Conservation (phyloP, 1,284 basidiomycete species). For the Apiotrichum akiyoshidainum region DNA sequence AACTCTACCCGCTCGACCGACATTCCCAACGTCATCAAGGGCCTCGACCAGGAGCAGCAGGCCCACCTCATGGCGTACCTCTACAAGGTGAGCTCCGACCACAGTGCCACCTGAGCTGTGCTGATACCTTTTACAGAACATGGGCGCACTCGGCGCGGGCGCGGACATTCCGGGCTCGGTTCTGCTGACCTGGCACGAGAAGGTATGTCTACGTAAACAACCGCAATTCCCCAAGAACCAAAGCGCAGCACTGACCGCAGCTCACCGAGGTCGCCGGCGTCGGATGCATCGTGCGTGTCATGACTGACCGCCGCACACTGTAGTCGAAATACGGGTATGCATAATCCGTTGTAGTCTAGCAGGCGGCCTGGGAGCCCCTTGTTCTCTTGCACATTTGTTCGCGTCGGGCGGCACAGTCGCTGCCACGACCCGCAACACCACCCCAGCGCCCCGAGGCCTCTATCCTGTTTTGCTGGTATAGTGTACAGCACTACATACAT, state of each 20-base stretch:
- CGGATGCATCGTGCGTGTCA: conserved; percentile 93
- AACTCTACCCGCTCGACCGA: conserved; percentile 92
- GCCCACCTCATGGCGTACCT: conserved; percentile 97
- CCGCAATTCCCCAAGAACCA: too few relatives aligned
- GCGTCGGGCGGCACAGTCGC: neutral
- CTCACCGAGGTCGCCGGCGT: conserved; percentile 92
- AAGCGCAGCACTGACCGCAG: conserved; percentile 52
- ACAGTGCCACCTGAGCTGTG: neutral
- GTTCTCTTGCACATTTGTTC: neutral
- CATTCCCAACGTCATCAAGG: conserved; percentile 71
- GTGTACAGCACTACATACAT: too few relatives aligned
- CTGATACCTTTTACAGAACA: conserved; percentile 22
- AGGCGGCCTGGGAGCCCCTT: neutral
- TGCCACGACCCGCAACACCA: too few relatives aligned
- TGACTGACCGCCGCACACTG: conserved; percentile 87
- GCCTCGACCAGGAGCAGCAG: conserved; percentile 73
- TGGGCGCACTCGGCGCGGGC: conserved; percentile 64
- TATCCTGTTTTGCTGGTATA: too few relatives aligned
- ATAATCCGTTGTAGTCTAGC: conserved; percentile 22
- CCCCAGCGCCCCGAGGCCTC: too few relatives aligned
- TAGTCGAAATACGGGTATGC: conserved; percentile 47
- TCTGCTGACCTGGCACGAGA: conserved; percentile 91
- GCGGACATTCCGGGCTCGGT: conserved; percentile 81
- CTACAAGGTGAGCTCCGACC: conserved; percentile 66
- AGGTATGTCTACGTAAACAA: conserved; percentile 58